These are phyloP conservation scores for Takashimella koratensis DNA, from an alignment of 1,284 basidiomycete species.

Conservation along the genomic window DNA sequence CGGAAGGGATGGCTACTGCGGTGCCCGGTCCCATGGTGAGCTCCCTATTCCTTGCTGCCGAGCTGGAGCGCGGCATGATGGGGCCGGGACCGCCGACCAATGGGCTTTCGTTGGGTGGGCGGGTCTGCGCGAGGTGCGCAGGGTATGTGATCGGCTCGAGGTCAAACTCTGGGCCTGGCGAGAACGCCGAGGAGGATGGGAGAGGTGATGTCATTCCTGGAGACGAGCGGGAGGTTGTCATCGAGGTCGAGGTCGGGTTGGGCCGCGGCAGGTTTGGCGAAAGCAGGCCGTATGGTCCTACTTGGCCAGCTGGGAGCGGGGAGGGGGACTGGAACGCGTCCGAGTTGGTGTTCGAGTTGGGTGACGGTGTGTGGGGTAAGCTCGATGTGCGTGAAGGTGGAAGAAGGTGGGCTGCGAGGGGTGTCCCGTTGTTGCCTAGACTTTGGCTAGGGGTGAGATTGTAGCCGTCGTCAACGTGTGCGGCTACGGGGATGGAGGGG, in stretches of 20 bases:
- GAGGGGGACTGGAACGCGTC: neutral
- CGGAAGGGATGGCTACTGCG: neutral
- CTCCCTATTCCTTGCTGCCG: neutral
- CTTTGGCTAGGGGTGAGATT: neutral
- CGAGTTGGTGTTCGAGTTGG: neutral
- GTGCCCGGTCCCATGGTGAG: neutral
- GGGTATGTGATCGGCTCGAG: conserved; percentile 32
- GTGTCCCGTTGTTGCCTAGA: neutral
- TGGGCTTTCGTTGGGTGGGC: conserved; percentile 5
- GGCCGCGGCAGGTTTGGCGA: neutral
- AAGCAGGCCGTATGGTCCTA: neutral
- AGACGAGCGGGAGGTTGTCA: neutral
- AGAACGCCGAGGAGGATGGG: neutral
- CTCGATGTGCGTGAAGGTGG: conserved; percentile 18
- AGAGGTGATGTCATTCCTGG: neutral
- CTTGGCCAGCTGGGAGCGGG: neutral
- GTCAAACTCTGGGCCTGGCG: conserved; percentile 9
- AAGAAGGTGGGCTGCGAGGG: conserved; percentile 1
- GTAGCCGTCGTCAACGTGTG: conserved; percentile 1
- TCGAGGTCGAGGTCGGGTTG: neutral
- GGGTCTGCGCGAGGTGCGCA: conserved; percentile 26
- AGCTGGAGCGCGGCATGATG: neutral
- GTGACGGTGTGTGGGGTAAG: conserved; percentile 1
- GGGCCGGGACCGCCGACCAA: neutral
- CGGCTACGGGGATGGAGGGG: conserved; percentile 5